phyloP scores from a whole-genome alignment of 2,329 filamentous ascomycete species.

The Magnaporthiopsis incrustans region DNA sequence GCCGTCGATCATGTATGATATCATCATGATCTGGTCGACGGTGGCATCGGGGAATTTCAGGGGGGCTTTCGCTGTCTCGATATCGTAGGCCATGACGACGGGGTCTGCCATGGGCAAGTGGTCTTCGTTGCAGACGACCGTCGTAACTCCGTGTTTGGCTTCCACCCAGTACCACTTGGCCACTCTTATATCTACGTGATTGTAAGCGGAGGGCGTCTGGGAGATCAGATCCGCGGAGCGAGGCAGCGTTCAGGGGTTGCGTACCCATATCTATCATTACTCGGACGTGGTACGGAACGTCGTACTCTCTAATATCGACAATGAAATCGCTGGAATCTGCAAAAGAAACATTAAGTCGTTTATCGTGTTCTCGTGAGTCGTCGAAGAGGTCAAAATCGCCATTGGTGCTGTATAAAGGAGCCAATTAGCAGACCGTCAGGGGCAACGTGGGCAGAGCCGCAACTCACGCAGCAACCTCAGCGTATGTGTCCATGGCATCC shows the following conservation, averaged over 20 bases:
- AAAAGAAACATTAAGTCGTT: conserved; percentile 66
- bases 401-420: conserved; percentile 31
- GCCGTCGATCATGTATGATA: conserved; percentile 99
- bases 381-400: conserved; percentile 82
- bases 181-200: conserved; percentile 70
- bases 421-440: conserved; percentile 10
- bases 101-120: conserved; percentile 86
- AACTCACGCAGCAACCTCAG: conserved; percentile 80
- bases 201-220: not conserved
- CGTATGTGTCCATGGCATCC: conserved; percentile 96
- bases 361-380: conserved; percentile 71
- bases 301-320: conserved; percentile 97
- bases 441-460: not conserved
- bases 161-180: conserved; percentile 97
- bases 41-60: conserved; percentile 94
- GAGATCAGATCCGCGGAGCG: not conserved
- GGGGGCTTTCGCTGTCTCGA: conserved; percentile 92
- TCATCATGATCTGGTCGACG: conserved; percentile 99
- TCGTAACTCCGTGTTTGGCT: conserved; percentile 81
- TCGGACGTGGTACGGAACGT: conserved; percentile 98
- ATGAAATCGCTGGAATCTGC: conserved; percentile 93
- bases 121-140: conserved; percentile 78
- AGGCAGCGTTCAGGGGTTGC: conserved; percentile 13
- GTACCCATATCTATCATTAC: conserved; percentile 90
- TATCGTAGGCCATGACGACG: conserved; percentile 98